These are phyloP conservation scores for Penicillium vulpinum DNA, from an alignment of 2,329 filamentous ascomycete genomes.

Conservation along the genomic window DNA sequence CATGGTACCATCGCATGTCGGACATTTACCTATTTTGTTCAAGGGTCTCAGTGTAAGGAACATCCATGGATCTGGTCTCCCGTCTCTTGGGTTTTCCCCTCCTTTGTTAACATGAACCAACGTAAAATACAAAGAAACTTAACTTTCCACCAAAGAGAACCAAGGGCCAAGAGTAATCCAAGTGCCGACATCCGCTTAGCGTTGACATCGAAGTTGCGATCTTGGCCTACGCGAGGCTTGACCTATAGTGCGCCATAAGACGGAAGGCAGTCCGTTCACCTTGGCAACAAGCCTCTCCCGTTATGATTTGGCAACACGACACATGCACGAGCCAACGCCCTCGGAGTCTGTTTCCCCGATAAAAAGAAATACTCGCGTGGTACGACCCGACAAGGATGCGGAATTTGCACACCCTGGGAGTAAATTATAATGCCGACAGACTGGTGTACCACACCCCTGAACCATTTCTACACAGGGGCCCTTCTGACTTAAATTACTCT, in stretches of 20 bases:
- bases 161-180: background rate
- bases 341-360: background rate
- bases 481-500: too few relatives aligned
- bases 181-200: background rate
- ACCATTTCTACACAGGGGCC: background rate
- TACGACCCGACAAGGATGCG: background rate
- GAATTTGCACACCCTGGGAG: background rate
- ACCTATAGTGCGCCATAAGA: background rate
- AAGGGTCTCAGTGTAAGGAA: conserved; percentile 4
- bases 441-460: background rate
- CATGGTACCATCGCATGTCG: conserved; percentile 24
- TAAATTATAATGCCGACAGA: background rate
- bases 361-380: background rate
- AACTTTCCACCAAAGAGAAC: background rate
- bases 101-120: background rate
- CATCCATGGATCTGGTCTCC: background rate
- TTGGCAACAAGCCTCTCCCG: conserved; percentile 6
- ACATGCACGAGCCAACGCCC: background rate
- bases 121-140: background rate
- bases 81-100: background rate
- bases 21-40: conserved; percentile 10
- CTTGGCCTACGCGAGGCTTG: background rate
- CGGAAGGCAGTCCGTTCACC: background rate
- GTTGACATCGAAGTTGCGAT: background rate
- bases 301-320: conserved; percentile 1